Base-by-base conservation (phyloP, 768 basidiomycete genomes). In the Pleurotus cornucopiae region DNA sequence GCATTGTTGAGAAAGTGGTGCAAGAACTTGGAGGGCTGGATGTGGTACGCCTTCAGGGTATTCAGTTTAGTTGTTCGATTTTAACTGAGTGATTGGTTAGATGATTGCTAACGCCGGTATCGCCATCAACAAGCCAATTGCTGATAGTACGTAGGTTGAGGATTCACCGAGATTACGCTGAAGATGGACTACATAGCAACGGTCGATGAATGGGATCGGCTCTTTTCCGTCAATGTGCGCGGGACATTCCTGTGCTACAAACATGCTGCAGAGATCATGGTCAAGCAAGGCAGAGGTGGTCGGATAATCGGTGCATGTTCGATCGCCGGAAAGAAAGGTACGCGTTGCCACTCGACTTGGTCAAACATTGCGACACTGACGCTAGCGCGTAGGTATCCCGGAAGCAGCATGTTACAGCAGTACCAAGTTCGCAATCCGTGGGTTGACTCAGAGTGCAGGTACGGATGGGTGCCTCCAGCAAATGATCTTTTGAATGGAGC, bases 251-350 rank as follows among this genome's bases (percentile, higher is more conserved):
- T 76, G 16, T 69, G 68, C 48, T 76, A 73, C 58, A 78, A 76
- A 57, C 66, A 72, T 51, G 78, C 74, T 9, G 78, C 74, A 14
- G 59, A 61, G 21, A 70, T 71, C 55, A 77, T 78, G 77, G 63
- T 77, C 49, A 67, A 67, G 23, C 77, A 73, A 55, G 75, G 73
- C 5, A 58, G 48, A 6, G 72, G 72, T 7, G 75, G 76, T 1
- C 64, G 76, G 13, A 74, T 78, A 6, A 67, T 78, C 16, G 76
- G 76, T 11, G 75, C 76, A 1, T 71, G 67, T 7, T 80, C 77
- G 4, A 57, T 73, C 0, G 68, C 66, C 1, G 76, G 76, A 18
- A 72, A 73, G 58, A 38, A 49, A 70, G 73, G 73, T 63, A 30
- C 11, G 53, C 41, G 6, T n/a, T 11, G 16, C 20, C 13, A 9